These are phyloP conservation scores for Lipomyces sp. DNA, from an alignment of 805 yeast genomes.

Conservation along the genomic window DNA sequence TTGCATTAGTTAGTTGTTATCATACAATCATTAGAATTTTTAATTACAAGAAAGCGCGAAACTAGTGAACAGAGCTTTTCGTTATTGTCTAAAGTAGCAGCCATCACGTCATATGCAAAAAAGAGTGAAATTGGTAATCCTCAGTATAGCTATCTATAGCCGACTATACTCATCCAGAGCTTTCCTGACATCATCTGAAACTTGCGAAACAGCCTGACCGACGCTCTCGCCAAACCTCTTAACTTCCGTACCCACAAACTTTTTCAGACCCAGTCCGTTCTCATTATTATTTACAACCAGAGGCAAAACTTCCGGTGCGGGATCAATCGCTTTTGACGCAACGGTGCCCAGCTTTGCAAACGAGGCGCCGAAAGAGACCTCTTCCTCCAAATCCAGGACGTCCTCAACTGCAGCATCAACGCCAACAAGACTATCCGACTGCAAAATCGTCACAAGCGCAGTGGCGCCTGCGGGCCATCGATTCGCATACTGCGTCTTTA, in stretches of 20 bases:
- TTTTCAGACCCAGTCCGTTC: conserved; percentile 9
- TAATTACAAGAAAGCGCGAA: no score
- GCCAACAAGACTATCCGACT: conserved; percentile 21
- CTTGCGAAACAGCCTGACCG: not conserved
- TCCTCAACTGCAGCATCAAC: conserved; percentile 40
- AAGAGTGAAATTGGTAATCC: no score
- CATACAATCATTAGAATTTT: no score
- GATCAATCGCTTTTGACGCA: conserved; percentile 62
- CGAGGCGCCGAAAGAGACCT: conserved; percentile 80
- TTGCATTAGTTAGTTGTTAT: no score
- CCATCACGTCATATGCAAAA: no score
- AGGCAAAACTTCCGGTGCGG: conserved; percentile 50
- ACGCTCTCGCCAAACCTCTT: not conserved
- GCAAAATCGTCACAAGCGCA: conserved; percentile 7
- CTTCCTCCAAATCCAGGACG: conserved; percentile 43
- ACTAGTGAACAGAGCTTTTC: no score
- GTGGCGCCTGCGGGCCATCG: conserved; percentile 37
- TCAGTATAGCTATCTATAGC: no score
- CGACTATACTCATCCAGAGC: not conserved
- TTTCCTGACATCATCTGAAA: not conserved
- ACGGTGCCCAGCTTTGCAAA: conserved; percentile 72
- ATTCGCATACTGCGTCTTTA: conserved; percentile 45
- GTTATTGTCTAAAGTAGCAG: no score
- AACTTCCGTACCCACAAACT: conserved; percentile 9
- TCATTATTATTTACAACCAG: not conserved